Percentiles rank a stretch among this genome's conserved stretches.
Evolutionary conservation across 345 rosid species (phyloP).

Genomic region (Acer saccharum): DNA sequence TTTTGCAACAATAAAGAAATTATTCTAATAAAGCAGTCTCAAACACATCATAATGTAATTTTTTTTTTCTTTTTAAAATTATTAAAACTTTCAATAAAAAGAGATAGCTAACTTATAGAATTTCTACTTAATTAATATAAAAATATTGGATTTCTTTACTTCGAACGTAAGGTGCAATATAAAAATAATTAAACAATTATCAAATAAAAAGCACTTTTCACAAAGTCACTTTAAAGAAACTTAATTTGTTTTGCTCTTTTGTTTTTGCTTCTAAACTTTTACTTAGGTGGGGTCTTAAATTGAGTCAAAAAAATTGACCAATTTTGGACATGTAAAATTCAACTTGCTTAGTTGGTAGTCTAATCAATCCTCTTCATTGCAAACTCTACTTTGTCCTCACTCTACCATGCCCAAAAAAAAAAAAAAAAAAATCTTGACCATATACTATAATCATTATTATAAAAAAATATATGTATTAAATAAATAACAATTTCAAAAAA

Average conservation of each 20-base stretch:
- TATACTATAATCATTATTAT: too few relatives aligned
- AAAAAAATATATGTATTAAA: not conserved
- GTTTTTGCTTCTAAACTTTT: not conserved
- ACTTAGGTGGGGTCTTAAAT: not conserved
- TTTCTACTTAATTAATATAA: too few relatives aligned
- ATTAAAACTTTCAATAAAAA: too few relatives aligned
- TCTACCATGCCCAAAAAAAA: not conserved
- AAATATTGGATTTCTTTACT: too few relatives aligned
- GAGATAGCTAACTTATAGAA: too few relatives aligned
- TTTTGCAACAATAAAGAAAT: too few relatives aligned
- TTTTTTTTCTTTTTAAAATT: too few relatives aligned
- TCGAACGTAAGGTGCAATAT: too few relatives aligned
- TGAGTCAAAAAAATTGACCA: slow-evolving; percentile 1
- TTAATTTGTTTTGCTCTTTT: not conserved
- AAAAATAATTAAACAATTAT: not conserved
- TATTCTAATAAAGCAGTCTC: too few relatives aligned
- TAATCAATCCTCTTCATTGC: not conserved
- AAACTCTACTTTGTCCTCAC: slow-evolving; percentile 4
- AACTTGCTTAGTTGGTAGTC: not conserved
- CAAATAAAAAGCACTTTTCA: not conserved
- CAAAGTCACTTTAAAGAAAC: not conserved
- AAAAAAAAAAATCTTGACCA: not conserved
- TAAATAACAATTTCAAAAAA: not conserved
- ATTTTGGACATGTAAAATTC: not conserved
- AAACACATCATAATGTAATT: too few relatives aligned